Evolutionary conservation across 441 rosid species (phyloP), one percentile per base, ranked within the genome.

Genomic region (Adansonia madagascariensis): DNA sequence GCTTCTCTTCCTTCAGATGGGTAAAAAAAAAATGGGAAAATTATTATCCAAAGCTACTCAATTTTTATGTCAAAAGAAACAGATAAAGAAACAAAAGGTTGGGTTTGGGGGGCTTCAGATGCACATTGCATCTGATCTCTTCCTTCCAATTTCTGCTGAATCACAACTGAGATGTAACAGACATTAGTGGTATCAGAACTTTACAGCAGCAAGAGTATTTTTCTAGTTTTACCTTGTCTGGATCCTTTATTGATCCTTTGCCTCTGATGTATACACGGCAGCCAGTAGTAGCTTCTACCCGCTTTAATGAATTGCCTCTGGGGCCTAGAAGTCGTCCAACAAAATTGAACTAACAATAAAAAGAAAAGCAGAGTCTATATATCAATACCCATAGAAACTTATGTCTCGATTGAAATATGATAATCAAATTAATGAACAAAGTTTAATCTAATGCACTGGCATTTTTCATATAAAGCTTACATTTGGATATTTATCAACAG

Each of bases 251-350:
- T 60, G 98, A 95, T 55, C 98, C 98, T 77, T 95, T 93, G 78
- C 98, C 98, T 88, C 98, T 92, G 77, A 94, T 92, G 85, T 79
- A 94, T 55, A 94, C 97, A 31, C 97, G 97, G 77, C 98, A 94
- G 35, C 98, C 97, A 0, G 97, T 92, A 55, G 95, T 90, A 70
- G 84, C 97, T 89, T 94, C 98, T 60, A 93, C 98, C 80, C 94
- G 93, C 84, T 95, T 93, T 78, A 93, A 87, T 1, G 96, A 93
- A 86, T 92, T 92, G 63, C 98, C 98, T 88, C 97, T 86, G 20
- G 96, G 96, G 52, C 98, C 96, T 59, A 95, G 84, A 78, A 94
- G 94, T 75, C 97, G 85, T 69, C 97, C 97, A 22, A 95, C 97
- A 87, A 92, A 95, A 89, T 91, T 94, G 88, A 94, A 92, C 99